Evolutionary conservation across 2,329 filamentous ascomycete species (phyloP), one percentile per base, ranked within the genome.

Genomic region (Ascosphaera aggregata): DNA sequence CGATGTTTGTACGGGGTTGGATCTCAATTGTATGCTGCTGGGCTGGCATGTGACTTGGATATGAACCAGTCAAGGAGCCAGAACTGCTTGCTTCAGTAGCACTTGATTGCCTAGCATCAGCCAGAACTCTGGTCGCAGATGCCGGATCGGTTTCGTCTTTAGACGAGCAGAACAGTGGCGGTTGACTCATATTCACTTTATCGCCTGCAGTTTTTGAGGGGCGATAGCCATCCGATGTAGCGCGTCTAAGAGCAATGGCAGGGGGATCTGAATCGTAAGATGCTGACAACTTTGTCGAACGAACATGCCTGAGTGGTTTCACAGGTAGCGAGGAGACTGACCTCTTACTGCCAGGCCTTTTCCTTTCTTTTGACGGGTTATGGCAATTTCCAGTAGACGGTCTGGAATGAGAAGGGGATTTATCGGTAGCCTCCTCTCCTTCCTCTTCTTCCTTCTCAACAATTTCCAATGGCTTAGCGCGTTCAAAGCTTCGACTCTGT

Each of bases 1-100:
- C 57, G 39, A 64, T 68, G 22, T 67, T 64, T 50, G 62, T 41
- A 43, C 54, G 40, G 44, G 52, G 30, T 46, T 62, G 22, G 11
- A 27, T 5, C 5, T 27, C 22, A 11, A 27, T 27, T 5, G 11
- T 11, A 11, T 11, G 22, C 7, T 5, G 22, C 11, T 7, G 22
- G 11, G 22, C 22, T 27, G 22, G 22, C 7, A 5, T 27, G 22
- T 27, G 22, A 27, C 22, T 27, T 27, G 7, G 5, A 27, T 7
- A 7, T 27, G 7, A 11, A 27, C 7, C 5, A 27, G 22, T 11
- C 11, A 11, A 11, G 22, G 11, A 27, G 7, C 5, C 11, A 11
- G 11, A 27, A 11, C 11, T 27, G 11, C 11, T 5, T 27, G 22
- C 11, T 11, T 5, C 7, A 27, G 22, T 7, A 27, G n/a, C n/a